Base-by-base conservation (phyloP, 176 grass and related monocot genomes). In the Lolium multiflorum region DNA sequence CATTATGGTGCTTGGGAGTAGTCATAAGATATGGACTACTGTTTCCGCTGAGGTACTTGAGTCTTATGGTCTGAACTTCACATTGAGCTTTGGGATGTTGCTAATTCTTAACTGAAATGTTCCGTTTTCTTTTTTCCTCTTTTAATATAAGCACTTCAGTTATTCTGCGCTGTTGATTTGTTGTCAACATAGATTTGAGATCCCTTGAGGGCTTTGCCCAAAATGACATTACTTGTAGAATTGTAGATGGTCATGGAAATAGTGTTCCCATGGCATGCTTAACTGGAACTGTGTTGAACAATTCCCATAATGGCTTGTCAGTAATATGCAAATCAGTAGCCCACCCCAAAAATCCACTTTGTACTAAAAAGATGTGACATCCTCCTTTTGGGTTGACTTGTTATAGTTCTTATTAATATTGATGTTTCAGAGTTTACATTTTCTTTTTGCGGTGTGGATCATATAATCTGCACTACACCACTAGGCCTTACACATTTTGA, bases 1-100 rank as follows among this genome's bases (percentile, higher is more conserved):
- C 97, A 44, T 83, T 99, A 67, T 99, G 97, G 97, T 99, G 94
- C 87, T 83, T 96, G 38, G 97, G 97, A 90, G 90, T 91, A 15
- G 90, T 96, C 20, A 79, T 96, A 84, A 82, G 97, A 96, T 99
- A 99, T 54, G 92, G 92, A 66, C 35, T 99, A 77, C 92, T 99
- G 46, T 99, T 99, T 82, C 97, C 97, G 8, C 54, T 94, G 24
- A 99, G 93, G 88, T 94, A 85, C 16, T 52, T 89, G 21, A 77
- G 7, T 72, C 37, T 84, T 76, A 59, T 78, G 31, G 43, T 57
- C 18, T 31, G 35, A 85, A 68, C 6, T 14, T 57, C 14, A 26
- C 25, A 77, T 25, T 78, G 14, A 68, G 9, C 18, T 41, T 6
- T 1, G 74, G 52, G 37, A 79, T 87, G 9, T 41, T 47, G 12